phyloP scores from a whole-genome alignment of 1,284 basidiomycete genomes.

The Sphaerobolus stellatus region DNA sequence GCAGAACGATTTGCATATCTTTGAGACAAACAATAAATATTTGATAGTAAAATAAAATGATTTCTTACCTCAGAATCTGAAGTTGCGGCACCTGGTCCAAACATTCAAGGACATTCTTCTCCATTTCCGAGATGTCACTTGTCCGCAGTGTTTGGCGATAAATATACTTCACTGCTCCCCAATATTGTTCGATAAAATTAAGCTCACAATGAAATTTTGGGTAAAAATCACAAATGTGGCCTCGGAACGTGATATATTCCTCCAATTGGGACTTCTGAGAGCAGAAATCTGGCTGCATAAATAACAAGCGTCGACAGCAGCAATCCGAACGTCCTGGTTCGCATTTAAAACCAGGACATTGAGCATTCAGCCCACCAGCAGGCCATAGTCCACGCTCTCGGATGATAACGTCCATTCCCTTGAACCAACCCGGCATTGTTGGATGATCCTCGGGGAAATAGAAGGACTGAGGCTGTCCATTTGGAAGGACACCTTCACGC shows the following conservation, averaged over 20 bases:
- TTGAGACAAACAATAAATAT: not conserved
- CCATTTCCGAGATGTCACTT: not conserved
- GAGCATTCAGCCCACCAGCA: not conserved
- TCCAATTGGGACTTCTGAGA: no score
- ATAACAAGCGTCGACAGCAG: not conserved
- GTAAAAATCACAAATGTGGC: not conserved
- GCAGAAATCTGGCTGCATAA: not conserved
- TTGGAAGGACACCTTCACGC: not conserved
- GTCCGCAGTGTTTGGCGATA: not conserved
- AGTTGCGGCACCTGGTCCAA: not conserved
- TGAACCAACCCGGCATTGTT: not conserved
- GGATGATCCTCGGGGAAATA: not conserved
- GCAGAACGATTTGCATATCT: constrained; percentile 14
- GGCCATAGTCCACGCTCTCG: not conserved
- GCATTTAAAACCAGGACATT: no score
- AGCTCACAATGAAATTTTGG: no score
- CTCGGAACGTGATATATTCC: not conserved
- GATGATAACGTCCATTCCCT: not conserved
- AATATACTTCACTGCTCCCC: not conserved
- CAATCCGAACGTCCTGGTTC: not conserved
- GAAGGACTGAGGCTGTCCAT: not conserved
- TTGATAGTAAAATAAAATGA: not conserved
- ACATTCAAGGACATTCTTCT: not conserved
- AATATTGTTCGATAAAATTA: not conserved
- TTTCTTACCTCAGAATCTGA: not conserved